Evolutionary conservation across 1,284 basidiomycete genomes (phyloP), one percentile per base, ranked within the genome.

Genomic region (Cutaneotrichosporon sp.): DNA sequence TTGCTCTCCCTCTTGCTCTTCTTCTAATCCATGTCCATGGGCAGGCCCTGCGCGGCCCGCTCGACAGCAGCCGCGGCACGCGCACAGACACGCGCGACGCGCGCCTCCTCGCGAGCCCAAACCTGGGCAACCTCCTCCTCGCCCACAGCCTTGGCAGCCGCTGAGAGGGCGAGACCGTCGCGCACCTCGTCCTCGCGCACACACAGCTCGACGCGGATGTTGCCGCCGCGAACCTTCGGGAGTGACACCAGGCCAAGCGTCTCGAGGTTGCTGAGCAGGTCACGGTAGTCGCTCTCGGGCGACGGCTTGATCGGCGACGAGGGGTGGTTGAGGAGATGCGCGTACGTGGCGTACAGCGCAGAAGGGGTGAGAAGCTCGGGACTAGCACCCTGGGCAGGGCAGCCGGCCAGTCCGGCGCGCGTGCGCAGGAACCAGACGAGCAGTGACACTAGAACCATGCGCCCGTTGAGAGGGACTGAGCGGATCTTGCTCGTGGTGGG

Each of bases 261-360:
- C 61, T 80, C 78, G 45, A 78, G 71, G 62, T 77, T 78, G 50
- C 74, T 75, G 2, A 80, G 60, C 25, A 80, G 62, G 64, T 80
- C 79, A 53, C 76, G 69, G 59, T 77, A 80, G 67, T 80, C 79
- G 31, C 71, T 69, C 63, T 79, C 78, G 18, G 76, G 65, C 2
- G 74, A 70, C 2, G 79, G 79, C 5, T 77, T 74, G 70, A 78
- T 74, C 4, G 77, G 76, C 4, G 67, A 65, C 0, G 66, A 57
- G 10, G 57, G 47, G 62, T 79, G 74, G 14, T 61, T 67, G 1
- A 80, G 68, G 6, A 80, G 54, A 34, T 73, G 66, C 16, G 71
- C 63, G 62, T 80, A 80, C 1, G 77, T 75, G 4, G 79, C 69
- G 64, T 78, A 79, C 10, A 80, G 67, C 4, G 66, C 63, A 36